Evolutionary conservation across 768 basidiomycete species (phyloP).

Genomic region (Albatrellus ellisii): DNA sequence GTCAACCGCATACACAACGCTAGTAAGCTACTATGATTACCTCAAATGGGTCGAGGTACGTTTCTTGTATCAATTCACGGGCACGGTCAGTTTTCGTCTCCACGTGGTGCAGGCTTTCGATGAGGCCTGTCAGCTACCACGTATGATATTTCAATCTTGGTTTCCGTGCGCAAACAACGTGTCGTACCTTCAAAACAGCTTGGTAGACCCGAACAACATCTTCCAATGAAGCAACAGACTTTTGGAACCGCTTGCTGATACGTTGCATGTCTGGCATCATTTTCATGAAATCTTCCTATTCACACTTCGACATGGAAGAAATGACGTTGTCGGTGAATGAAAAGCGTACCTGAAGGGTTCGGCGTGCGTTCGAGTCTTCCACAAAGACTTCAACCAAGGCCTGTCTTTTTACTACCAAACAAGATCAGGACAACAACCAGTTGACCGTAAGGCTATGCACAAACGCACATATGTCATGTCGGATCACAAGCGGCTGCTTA

Average conservation of each 20-base stretch:
- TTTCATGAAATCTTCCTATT: constrained; percentile 76
- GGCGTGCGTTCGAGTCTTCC: constrained; percentile 60
- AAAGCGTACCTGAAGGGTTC: constrained; percentile 51
- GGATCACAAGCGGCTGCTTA: constrained; percentile 89
- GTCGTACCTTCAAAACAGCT: constrained; percentile 64
- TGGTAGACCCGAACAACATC: constrained; percentile 96
- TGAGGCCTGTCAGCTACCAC: constrained; percentile 61
- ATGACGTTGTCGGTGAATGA: not conserved
- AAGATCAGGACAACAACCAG: not conserved
- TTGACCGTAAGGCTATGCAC: not conserved
- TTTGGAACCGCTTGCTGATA: constrained; percentile 84
- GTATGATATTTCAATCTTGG: not conserved
- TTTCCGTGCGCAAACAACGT: not conserved
- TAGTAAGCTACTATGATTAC: no score
- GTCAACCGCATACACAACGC: not conserved
- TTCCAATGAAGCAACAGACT: constrained; percentile 71
- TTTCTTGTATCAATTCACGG: constrained; percentile 47
- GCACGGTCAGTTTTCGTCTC: constrained; percentile 33
- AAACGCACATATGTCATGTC: constrained; percentile 78
- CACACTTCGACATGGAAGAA: constrained; percentile 6
- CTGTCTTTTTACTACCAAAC: constrained; percentile 60
- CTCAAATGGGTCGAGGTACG: constrained; percentile 48
- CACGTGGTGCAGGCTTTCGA: constrained; percentile 44
- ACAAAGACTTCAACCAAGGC: constrained; percentile 79
- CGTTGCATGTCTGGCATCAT: constrained; percentile 90